A percentile compares a stretch with the other conserved stretches of the same genome.
These are phyloP conservation scores for Erodium texanum DNA, from an alignment of 441 rosid genomes.

Conservation along the genomic window DNA sequence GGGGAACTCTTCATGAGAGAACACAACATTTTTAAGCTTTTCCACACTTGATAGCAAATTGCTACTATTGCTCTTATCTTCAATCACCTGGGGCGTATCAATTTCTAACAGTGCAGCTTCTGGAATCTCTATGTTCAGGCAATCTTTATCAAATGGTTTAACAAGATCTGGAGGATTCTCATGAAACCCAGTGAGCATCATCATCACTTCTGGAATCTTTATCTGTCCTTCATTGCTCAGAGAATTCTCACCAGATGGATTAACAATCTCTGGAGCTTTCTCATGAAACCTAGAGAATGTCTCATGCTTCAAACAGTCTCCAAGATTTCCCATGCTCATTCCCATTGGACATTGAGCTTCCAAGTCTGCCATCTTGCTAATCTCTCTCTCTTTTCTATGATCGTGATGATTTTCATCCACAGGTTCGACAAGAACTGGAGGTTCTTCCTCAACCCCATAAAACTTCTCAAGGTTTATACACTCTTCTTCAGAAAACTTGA, in stretches of 20 bases:
- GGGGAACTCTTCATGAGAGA: conserved; percentile 21
- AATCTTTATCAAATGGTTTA: neutral
- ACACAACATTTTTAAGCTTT: conserved; percentile 29
- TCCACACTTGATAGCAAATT: conserved; percentile 28
- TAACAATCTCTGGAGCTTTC: too few relatives aligned
- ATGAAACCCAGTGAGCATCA: conserved; percentile 19
- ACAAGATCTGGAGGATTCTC: conserved; percentile 23
- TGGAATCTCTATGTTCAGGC: neutral
- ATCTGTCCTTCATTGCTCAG: too few relatives aligned
- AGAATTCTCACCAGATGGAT: too few relatives aligned
- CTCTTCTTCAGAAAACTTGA: conserved; percentile 17
- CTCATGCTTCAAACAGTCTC: conserved; percentile 19
- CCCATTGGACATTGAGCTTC: neutral
- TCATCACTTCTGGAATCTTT: too few relatives aligned
- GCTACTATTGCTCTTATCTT: conserved; percentile 16
- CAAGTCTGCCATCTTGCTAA: neutral
- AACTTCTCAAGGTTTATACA: conserved; percentile 10
- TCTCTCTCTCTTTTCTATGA: neutral
- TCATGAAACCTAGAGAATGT: too few relatives aligned
- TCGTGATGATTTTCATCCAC: neutral
- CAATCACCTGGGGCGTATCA: conserved; percentile 18
- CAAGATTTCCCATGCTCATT: conserved; percentile 11
- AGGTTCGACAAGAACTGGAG: neutral
- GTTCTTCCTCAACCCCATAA: conserved; percentile 21
- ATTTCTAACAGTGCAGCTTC: conserved; percentile 19